Base-by-base conservation (phyloP, 2,329 filamentous ascomycete genomes). In the Colletotrichum eremochloae region DNA sequence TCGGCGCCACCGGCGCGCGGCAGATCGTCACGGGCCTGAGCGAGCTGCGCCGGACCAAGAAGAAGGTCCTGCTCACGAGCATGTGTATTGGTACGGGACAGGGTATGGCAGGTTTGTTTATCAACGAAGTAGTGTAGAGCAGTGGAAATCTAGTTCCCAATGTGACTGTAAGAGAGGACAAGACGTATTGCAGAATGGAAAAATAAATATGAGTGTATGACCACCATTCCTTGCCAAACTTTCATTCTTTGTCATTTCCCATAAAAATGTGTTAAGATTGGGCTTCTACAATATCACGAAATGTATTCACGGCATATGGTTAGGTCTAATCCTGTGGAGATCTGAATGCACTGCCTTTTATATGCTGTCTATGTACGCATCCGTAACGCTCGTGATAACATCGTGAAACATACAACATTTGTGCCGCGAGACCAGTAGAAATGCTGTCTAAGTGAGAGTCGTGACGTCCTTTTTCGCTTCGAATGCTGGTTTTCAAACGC, bases 21-120 rank as follows among this genome's bases (percentile, higher is more conserved):
- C 94, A 96, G 82, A 94, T 98, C 76, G 94, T 96, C 73, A 98
- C 96, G 0, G 93, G 96, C 29, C 82, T 98, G 79, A 95, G 93
- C 79, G 95, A 97, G 87, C 91, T 92, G 77, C 88, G 94, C 79
- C 89, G 94, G 79, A 91, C 91, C 74, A 94, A 94, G 88, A 96
- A 96, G 89, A 97, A 95, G 93, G 87, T 97, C 76, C 83, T 98
- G 74, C 84, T 98, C 79, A 97, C 94, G 29, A 96, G 93, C 80
- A 98, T 98, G 95, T 98, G 90, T 80, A 91, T 92, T 74, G 91
- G 90, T 48, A 92, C 90, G 8, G 91, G 91, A 20, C 90, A 91
- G 85, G 90, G 90, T 50, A 92, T 92, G 90, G 90, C 90, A 24
- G 90, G 89, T 2, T 77, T 92, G 78, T 91, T 91, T 81, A 88